Conservation (phyloP, 2,329 filamentous ascomycete species). For the Cercospora zeina region DNA sequence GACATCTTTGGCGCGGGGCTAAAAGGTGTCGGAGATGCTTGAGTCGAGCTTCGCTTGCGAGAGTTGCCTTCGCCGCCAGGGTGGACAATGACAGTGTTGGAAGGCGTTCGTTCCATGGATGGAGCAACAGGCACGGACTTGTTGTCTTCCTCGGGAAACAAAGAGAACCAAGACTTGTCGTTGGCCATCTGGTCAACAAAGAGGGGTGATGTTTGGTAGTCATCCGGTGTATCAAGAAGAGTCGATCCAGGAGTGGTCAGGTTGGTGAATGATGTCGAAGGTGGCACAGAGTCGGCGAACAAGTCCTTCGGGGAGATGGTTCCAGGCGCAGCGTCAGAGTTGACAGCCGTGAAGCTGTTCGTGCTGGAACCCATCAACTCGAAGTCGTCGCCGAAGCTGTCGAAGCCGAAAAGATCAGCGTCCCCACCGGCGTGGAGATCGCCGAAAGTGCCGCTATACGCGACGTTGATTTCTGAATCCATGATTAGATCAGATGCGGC, state of each 20-base stretch:
- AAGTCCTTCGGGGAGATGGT: slow-evolving; percentile 87
- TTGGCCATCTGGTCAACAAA: slow-evolving; percentile 62
- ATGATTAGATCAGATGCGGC: slow-evolving; percentile 31
- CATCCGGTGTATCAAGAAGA: slow-evolving; percentile 74
- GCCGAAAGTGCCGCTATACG: slow-evolving; percentile 50
- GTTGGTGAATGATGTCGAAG: slow-evolving; percentile 78
- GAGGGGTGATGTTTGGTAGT: slow-evolving; percentile 76
- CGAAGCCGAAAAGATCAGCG: slow-evolving; percentile 34
- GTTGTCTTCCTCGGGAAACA: slow-evolving; percentile 62
- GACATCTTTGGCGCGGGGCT: slow-evolving; percentile 59
- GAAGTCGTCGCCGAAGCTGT: slow-evolving; percentile 33
- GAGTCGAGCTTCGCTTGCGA: slow-evolving; percentile 41
- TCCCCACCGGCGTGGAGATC: slow-evolving; percentile 43
- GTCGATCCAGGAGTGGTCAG: slow-evolving; percentile 78
- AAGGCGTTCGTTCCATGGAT: slow-evolving; percentile 47
- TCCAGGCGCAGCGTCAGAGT: slow-evolving; percentile 43
- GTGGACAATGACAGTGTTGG: slow-evolving; percentile 43
- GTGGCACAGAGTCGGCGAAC: slow-evolving; percentile 73
- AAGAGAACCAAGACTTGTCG: slow-evolving; percentile 66
- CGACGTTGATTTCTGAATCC: slow-evolving; percentile 48
- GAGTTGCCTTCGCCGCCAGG: slow-evolving; percentile 38
- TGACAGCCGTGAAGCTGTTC: slow-evolving; percentile 49
- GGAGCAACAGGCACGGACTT: slow-evolving; percentile 33
- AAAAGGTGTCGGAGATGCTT: slow-evolving; percentile 42
- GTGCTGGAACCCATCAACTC: slow-evolving; percentile 36